Conservation (phyloP, 345 rosid species). For the Syzygium oleosum region DNA sequence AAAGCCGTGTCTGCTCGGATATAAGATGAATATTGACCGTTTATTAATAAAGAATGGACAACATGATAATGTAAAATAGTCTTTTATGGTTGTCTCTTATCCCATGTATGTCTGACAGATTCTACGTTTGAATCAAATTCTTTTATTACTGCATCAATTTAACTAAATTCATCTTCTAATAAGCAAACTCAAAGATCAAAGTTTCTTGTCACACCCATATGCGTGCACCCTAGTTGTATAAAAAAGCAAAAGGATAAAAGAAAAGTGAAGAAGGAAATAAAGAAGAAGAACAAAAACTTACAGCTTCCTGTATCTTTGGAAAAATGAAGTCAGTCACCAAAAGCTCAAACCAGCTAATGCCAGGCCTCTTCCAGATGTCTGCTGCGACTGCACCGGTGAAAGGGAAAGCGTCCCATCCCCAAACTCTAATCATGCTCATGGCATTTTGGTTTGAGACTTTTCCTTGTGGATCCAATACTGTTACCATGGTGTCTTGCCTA, state of each 20-base stretch:
- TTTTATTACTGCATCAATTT: background rate
- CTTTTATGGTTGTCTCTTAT: background rate
- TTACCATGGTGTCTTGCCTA: constrained; percentile 6
- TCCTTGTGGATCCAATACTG: constrained; percentile 12
- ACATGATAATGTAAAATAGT: background rate
- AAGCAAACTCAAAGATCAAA: background rate
- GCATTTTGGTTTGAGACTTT: constrained; percentile 13
- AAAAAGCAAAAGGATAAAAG: background rate
- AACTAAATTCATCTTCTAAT: background rate
- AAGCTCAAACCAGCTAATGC: constrained; percentile 3
- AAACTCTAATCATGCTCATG: constrained; percentile 12
- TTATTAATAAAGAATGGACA: background rate
- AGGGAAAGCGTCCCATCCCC: constrained; percentile 15
- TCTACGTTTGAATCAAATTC: background rate
- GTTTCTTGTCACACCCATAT: background rate
- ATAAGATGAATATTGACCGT: background rate
- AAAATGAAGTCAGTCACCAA: constrained; percentile 1
- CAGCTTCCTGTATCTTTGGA: background rate
- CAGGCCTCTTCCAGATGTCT: constrained; percentile 4
- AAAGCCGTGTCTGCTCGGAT: background rate
- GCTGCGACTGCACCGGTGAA: constrained; percentile 1
- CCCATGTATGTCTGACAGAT: background rate
- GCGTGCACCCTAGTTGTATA: background rate
- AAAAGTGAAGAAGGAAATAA: background rate
- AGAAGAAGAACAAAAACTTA: background rate